Base-by-base conservation (phyloP, 169 alveolate genomes). In the Cryptosporidium parvum region DNA sequence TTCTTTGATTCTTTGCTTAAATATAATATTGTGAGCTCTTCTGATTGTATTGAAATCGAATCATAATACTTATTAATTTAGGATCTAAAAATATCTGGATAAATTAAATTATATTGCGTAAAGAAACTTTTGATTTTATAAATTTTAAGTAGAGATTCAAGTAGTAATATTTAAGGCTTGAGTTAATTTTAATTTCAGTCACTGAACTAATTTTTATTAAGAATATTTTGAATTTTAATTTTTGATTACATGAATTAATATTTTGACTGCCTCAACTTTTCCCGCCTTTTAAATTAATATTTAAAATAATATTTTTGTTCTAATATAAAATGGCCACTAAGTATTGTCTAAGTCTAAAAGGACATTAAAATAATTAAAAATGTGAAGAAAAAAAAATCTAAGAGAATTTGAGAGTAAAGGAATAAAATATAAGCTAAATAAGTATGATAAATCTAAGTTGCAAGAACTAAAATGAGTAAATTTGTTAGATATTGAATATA, bases 261-360 rank as follows among this genome's bases (percentile, higher is more conserved):
- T 48, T 48, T 48, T n/a, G 67, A 3, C 67, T 21, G 35, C 14
- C 37, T 16, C 37, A 2, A 7, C 6, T 2, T 56, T 56, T 56
- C 67, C 67, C 67, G 67, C 67, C 67, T 10, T 48, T 48, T 48
- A 16, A 48, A 48, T 14, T 14, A 56, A 56, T 2, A 56, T 56
- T 23, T 4, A 23, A 26, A 16, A 14, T 14, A 10, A 3, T 12
- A 56, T 56, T n/a, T 26, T 23, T 53, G 7, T 23, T 23, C 0
- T 14, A 16, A 18, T 5, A 18, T 23, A 8, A 53, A 56, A 56
- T 56, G 37, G 26, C 67, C 37, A 26, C 37, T 26, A 56, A 23
- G 67, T 56, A 56, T 56, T 56, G 67, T 56, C 67, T 56, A 56
- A 56, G 67, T 56, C 67, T 23, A 56, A 53, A 56, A 21, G 67